Base-by-base conservation (phyloP, 1,284 basidiomycete genomes). In the Phlebopus sp. region DNA sequence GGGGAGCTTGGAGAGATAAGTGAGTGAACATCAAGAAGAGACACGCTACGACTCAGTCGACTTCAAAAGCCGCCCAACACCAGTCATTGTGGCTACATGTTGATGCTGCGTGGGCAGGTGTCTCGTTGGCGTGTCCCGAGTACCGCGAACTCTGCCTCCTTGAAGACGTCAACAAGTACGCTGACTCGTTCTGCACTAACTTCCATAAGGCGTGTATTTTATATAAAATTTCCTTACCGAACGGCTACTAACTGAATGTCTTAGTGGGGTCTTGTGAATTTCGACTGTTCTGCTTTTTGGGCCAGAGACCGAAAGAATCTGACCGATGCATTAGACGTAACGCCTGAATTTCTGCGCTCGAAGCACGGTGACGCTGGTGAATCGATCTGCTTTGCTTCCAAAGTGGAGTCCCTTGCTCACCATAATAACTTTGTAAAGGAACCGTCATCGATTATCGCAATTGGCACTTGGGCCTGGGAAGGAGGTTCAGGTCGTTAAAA, bases 101-200 rank as follows among this genome's bases (percentile, higher is more conserved):
- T 25, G 96, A 98, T 62, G 87, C 92, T 0, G 94, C 94, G 2
- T 96, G 92, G 93, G 92, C 89, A 0, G 92, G 92, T 1, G 77
- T 91, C 5, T 81, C 84, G 0, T 74, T 92, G 37, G 77, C 84
- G 1, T 87, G 91, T 49, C 90, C 90, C 0, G 92, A 97, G 63
- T 76, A 79, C 55, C 79, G 93, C 14, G 70, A 77, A 11, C 52
- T 64, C 3, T 78, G 84, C 9, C 76, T 82, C 45, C 73, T 97
- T 9, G 71, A 79, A 2, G 81, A 84, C 4, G 84, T 97, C 59
- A 97, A 97, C 67, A 67, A 74, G 39, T 80, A 81, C 52, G 87
- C 83, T 0, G 75, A 90, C 58, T 93, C 90, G 0, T 86, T 96
- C 70, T 91, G 86, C 64, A 88, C 87, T 5, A 98, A 97, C 66